Conservation (phyloP, 2,329 filamentous ascomycete genomes). For the Exserohilum turcica region DNA sequence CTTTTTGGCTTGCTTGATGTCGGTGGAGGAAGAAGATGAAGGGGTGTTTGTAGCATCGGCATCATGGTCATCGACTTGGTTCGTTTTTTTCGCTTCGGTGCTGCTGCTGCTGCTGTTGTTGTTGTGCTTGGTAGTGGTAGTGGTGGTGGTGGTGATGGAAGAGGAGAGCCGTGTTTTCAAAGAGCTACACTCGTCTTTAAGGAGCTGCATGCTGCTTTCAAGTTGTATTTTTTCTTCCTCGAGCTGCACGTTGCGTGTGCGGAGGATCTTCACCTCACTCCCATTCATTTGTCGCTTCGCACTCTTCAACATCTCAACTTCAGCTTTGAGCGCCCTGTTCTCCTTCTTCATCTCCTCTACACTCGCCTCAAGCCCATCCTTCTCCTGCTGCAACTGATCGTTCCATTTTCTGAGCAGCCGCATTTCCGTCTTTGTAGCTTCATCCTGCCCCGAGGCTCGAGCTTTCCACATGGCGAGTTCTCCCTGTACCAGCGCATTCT, state of each 20-base stretch:
- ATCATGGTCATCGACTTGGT: too few species aligned
- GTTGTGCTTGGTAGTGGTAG: too few species aligned
- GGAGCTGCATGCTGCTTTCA: background rate
- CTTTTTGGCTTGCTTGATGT: too few species aligned
- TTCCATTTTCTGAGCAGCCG: conserved; percentile 4
- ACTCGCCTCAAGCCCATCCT: background rate
- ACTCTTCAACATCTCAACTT: background rate
- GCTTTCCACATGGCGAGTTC: conserved; percentile 3
- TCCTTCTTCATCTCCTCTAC: background rate
- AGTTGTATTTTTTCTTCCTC: background rate
- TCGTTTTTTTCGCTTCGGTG: too few species aligned
- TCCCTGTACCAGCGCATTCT: background rate
- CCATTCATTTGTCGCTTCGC: background rate
- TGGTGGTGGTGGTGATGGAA: too few species aligned
- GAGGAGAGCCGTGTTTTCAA: background rate
- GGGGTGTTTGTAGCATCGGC: too few species aligned
- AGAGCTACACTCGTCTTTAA: background rate
- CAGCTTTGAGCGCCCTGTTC: background rate
- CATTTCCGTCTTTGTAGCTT: conserved; percentile 3
- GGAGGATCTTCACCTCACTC: background rate
- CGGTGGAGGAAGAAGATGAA: too few species aligned
- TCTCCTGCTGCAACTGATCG: background rate
- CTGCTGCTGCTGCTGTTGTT: too few species aligned
- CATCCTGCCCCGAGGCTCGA: background rate
- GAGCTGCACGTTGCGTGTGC: background rate